Evolutionary conservation across 768 basidiomycete species (phyloP), one percentile per base, ranked within the genome.

Genomic region (Chalciporus piperatus): DNA sequence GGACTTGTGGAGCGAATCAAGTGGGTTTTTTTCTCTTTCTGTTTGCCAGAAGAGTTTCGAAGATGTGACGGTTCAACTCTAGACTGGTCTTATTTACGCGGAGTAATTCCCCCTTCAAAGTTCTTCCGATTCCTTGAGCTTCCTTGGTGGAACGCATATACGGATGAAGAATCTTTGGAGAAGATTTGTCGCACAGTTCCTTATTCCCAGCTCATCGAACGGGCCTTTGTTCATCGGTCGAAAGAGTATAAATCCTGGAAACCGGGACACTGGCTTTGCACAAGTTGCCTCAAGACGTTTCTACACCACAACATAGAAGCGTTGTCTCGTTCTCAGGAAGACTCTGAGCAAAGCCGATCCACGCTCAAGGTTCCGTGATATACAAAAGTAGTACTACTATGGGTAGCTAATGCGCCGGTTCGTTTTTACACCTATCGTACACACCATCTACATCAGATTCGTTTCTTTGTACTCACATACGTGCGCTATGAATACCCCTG

Each of bases 41-140:
- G 6, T n/a, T 16, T 33, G 2, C 13, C 12, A 16, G 14, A 4
- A 22, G 5, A n/a, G 11, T 2, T 41, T 33, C 7, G 16, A 10
- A 47, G 2, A 2, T 22, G 22, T 59, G 40, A 59, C n/a, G 2
- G 13, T 13, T 32, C 12, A 27, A 16, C 12, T 17, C 17, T 9
- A 59, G 59, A 59, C 20, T 59, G 58, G 58, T 50, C 50, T 28
- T 50, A 60, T 41, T 25, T 59, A n/a, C 58, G 58, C 8, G 54
- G 59, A 7, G 7, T 49, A 22, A 10, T 48, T 17, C 45, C 58
- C 13, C 58, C 59, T 41, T 52, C 58, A 17, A 17, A 33, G 23
- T 39, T 59, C 44, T 59, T 51, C 53, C 13, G 23, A 8, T 47
- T 40, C 37, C 47, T 59, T 13, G 45, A 47, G n/a, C 41, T 59